A percentile compares a stretch with the other conserved stretches of the same genome.
These are phyloP conservation scores for Pogostemon cablin DNA, from an alignment of 257 asterid genomes.

Conservation along the genomic window DNA sequence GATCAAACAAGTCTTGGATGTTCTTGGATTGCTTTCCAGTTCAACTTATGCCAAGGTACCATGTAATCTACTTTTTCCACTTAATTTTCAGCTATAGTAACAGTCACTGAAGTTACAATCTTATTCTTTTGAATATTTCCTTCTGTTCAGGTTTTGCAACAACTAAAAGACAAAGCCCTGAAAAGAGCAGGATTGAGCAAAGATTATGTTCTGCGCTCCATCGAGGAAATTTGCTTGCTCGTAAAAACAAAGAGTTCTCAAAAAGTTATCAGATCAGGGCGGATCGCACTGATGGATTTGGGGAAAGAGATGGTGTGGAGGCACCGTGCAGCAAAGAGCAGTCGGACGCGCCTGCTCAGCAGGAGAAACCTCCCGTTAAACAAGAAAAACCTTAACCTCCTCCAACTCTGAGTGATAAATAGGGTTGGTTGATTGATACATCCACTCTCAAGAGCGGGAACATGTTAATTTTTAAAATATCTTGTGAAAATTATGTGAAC, in stretches of 20 bases:
- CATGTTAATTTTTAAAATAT: no score
- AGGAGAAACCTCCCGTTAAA: slow-evolving; percentile 7
- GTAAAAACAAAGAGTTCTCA: slow-evolving; percentile 58
- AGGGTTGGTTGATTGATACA: slow-evolving; percentile 5
- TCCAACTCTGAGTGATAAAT: slow-evolving; percentile 27
- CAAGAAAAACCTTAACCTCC: slow-evolving; percentile 17
- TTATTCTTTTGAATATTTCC: neutral
- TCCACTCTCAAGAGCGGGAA: neutral
- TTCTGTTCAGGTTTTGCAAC: slow-evolving; percentile 61
- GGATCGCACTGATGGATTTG: slow-evolving; percentile 72
- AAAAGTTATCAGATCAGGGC: slow-evolving; percentile 71
- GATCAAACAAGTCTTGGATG: slow-evolving; percentile 39
- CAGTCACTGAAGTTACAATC: no score
- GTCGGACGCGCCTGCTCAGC: neutral
- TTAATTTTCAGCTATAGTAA: neutral
- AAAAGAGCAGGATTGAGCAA: slow-evolving; percentile 66
- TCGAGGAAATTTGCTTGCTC: slow-evolving; percentile 67
- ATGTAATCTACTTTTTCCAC: slow-evolving; percentile 2
- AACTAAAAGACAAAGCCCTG: slow-evolving; percentile 83
- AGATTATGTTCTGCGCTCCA: slow-evolving; percentile 52
- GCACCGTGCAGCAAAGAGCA: slow-evolving; percentile 41
- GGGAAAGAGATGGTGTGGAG: slow-evolving; percentile 87
- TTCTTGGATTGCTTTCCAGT: slow-evolving; percentile 45
- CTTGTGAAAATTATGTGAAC: slow-evolving; percentile 3
- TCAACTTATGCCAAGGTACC: slow-evolving; percentile 43